A percentile compares a stretch with the other conserved stretches of the same genome.
These are phyloP conservation scores for Yarrowia sp. DNA, from an alignment of 805 yeast species.

Conservation along the genomic window DNA sequence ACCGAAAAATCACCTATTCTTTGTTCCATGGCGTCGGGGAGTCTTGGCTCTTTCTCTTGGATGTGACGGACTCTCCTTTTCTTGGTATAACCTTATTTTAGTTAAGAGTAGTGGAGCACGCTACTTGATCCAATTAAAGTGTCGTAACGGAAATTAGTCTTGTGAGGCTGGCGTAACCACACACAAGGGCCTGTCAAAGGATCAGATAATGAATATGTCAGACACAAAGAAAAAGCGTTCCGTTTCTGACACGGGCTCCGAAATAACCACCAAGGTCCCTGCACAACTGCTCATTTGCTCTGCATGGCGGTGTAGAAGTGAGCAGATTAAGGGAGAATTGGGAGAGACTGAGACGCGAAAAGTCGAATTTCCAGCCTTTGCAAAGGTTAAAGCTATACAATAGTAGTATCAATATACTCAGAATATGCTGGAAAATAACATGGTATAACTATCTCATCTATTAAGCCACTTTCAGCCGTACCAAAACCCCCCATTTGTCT, in stretches of 20 bases:
- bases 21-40: not conserved
- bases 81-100: slow-evolving; percentile 1
- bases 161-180: not conserved
- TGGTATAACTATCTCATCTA: not conserved
- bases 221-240: not conserved
- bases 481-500: not conserved
- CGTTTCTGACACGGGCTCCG: not conserved
- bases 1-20: not conserved
- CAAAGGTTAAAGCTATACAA: too few species aligned
- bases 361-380: too few species aligned
- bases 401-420: not conserved
- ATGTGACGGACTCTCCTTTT: slow-evolving; percentile 1
- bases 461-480: not conserved
- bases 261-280: slow-evolving; percentile 4
- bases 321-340: slow-evolving; percentile 4
- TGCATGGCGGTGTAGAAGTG: not conserved
- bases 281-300: slow-evolving; percentile 3
- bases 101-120: too few species aligned
- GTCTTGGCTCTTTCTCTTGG: not conserved
- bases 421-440: not conserved
- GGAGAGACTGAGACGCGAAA: not conserved
- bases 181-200: too few species aligned
- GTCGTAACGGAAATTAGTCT: not conserved
- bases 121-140: not conserved
- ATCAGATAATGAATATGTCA: not conserved